Base-by-base conservation (phyloP, 345 rosid genomes). In the Melastoma malabathricum region DNA sequence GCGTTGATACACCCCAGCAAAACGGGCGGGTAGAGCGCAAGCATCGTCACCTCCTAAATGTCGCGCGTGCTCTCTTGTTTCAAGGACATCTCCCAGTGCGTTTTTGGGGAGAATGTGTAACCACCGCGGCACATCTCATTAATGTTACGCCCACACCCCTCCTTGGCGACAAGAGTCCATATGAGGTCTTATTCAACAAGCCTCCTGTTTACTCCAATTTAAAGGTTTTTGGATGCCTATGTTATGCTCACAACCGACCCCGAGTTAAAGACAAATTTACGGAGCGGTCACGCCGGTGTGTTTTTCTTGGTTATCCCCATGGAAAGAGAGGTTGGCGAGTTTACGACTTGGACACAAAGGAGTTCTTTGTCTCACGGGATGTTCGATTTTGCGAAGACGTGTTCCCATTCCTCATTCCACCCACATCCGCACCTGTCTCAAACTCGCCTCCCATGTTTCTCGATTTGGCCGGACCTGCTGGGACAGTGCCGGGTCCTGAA, bases 11-110 rank as follows among this genome's bases (percentile, higher is more conserved):
- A 9, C 17, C 58, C 6, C 43, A 44, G 43, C 22, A 45, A 15
- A 10, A 44, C n/a, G 43, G 43, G 12, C 13, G 47, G 5, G 50
- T 55, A 5, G 50, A 55, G 18, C 8, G 43, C 17, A 47, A 29
- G 8, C 45, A 18, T 5, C 2, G 3, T 1, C 60, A 46, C 7
- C 10, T 56, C 3, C 18, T 56, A 4, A 18, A 45, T 15, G 51
- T 56, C 7, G 59, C 59, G 7, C 44, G 44, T 3, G 52, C 46
- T 3, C 17, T 56, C 23, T 16, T 10, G 5, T 56, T 56, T 47
- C 51, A 56, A 23, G 23, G 0, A 23, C 1, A 16, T 18, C 2
- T 31, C 3, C 55, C 44, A 5, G n/a, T 31, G 27, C 55, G 17
- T 31, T 46, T 4, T 5, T 56, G 44, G 51, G 44, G 51, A 12